Base-by-base conservation (phyloP, 2,329 filamentous ascomycete genomes). In the Aspergillus sp. region DNA sequence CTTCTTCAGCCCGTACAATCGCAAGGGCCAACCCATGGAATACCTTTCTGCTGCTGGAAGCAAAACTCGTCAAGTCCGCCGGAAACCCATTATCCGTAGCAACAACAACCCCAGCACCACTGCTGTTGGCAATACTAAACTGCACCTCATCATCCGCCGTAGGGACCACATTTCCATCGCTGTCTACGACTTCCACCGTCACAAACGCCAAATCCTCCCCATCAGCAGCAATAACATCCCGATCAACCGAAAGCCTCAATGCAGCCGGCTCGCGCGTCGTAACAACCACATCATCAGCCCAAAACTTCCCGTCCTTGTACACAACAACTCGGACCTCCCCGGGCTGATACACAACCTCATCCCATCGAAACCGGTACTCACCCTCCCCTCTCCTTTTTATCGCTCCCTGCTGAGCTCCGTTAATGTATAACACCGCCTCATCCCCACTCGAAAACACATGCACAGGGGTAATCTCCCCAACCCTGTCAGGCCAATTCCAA, bases 11-110 rank as follows among this genome's bases (percentile, higher is more conserved):
- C 20, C 15, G 20, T 8, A 57, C 41, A 17, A 57, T 52, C 3
- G 27, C 33, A n/a, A 57, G 48, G 11, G 20, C 39, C n/a, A 51
- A 19, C 13, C 54, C 54, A 24, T 52, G 17, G 19, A 57, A 57
- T 2, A 33, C 54, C 34, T 52, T 52, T 9, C 54, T 24, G 4
- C 47, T 30, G 4, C 12, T n/a, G 0, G 48, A 52, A n/a, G 48
- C n/a, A 12, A 57, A 57, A 3, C 41, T 12, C 4, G 48, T 52
- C 7, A 40, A 51, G 20, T 57, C 54, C 5, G 54, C 30, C 3
- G 39, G 49, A n/a, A 51, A 51, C 8, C 54, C 54, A 41, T 57
- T 57, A 24, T 57, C 54, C 3, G 54, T 57, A 17, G 54, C 47
- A 12, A 57, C 19, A 17, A 57, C 30, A 19, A 52, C 20, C 15